Evolutionary conservation across 257 asterid genomes (phyloP), one percentile per base, ranked within the genome.

Genomic region (Cruciata laevipes): DNA sequence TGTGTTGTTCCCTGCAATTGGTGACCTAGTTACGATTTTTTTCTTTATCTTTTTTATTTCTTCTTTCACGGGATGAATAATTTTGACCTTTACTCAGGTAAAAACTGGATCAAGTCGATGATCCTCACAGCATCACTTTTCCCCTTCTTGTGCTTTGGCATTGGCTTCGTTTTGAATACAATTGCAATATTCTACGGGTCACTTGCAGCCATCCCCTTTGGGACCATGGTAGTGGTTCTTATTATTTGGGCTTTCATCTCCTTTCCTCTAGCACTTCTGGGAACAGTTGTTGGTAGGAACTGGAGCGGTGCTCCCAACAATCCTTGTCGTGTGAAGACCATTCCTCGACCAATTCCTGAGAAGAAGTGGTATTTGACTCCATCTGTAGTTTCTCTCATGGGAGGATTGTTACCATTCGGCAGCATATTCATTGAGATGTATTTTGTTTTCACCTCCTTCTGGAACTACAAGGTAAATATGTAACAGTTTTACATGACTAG

Each of bases 291-390:
- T 71, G 90, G 90, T 69, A 77, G 81, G 77, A 85, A 81, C 77
- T 85, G 91, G 84, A 83, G 88, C 68, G 91, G 91, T 44, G 83
- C 89, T 68, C 91, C 91, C 25, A 76, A 81, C 69, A 81, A 83
- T 81, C 91, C 91, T 0, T 85, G 91, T 67, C 84, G 91, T 61
- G 91, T 85, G 78, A 85, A 85, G 76, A 83, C 91, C 72, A 83
- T 85, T 59, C 91, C 91, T 35, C 83, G 89, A 62, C 98, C 97
- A 44, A 90, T 93, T 58, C 99, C 99, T 5, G 97, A 87, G 83
- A 93, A 84, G 75, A 87, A 83, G 71, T 87, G 89, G 95, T 83
- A 85, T 71, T 73, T 85, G 73, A 81, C 83, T 1, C 86, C 91
- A 21, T 83, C 85, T 31, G 79, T 85, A 33, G 75, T 85, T 66